Evolutionary conservation across 2,329 filamentous ascomycete genomes (phyloP).

Genomic region (Rutstroemia sp.): DNA sequence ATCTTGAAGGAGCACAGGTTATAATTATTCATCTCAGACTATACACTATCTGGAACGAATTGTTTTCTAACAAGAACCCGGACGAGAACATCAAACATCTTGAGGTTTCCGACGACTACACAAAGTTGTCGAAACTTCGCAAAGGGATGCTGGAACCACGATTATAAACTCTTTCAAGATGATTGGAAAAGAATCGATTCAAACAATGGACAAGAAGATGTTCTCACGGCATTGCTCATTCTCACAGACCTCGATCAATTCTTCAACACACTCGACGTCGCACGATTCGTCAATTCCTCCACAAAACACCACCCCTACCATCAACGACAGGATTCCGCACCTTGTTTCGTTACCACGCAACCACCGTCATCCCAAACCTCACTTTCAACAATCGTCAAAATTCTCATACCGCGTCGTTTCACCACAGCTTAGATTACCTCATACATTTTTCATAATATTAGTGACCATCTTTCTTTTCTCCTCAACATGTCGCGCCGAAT

Average conservation of each 20-base stretch:
- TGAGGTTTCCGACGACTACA: neutral
- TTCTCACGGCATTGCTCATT: neutral
- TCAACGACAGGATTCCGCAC: neutral
- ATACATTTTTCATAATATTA: conserved; percentile 16
- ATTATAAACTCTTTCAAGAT: conserved; percentile 12
- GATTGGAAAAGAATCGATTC: neutral
- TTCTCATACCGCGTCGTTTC: conserved; percentile 7
- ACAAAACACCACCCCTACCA: neutral
- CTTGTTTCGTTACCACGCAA: neutral
- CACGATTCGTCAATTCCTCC: neutral
- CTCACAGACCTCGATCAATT: neutral
- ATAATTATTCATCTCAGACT: too few relatives aligned
- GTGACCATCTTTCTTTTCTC: conserved; percentile 19
- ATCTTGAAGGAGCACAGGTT: neutral
- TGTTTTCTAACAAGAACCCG: neutral
- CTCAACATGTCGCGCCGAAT: conserved; percentile 15
- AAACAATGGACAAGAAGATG: neutral
- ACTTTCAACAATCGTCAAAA: conserved; percentile 7
- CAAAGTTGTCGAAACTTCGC: neutral
- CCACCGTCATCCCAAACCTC: neutral
- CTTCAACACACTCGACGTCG: neutral
- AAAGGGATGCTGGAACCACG: conserved; percentile 28
- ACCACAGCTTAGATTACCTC: conserved; percentile 8
- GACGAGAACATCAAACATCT: neutral
- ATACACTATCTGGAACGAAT: too few relatives aligned